phyloP scores from a whole-genome alignment of 805 yeast species.

The Zygosaccharomyces bailii region DNA sequence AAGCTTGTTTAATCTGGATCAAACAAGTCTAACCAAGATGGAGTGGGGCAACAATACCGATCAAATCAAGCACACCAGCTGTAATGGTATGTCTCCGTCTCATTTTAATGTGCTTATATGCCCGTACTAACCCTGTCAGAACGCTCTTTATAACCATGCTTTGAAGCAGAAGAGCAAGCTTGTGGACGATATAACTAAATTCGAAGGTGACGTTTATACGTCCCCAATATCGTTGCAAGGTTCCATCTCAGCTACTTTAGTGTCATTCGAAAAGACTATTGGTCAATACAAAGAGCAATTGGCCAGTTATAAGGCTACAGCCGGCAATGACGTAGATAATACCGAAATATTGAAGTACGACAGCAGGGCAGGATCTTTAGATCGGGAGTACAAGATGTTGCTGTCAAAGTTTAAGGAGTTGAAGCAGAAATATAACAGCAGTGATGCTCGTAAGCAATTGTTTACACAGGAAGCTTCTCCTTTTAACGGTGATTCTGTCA shows the following conservation, averaged over 20 bases:
- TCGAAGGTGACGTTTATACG: slow-evolving; percentile 58
- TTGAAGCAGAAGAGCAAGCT: slow-evolving; percentile 76
- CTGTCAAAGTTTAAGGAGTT: slow-evolving; percentile 35
- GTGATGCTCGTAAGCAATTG: slow-evolving; percentile 28
- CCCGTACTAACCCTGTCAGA: slow-evolving; percentile 41
- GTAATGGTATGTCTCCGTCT: slow-evolving; percentile 7
- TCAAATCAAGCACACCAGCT: background rate
- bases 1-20: background rate
- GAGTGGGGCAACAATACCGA: background rate
- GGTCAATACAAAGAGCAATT: slow-evolving; percentile 48
- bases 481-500: slow-evolving; percentile 22
- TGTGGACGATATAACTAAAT: slow-evolving; percentile 60
- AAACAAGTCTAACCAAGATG: background rate
- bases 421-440: slow-evolving; percentile 29
- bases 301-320: slow-evolving; percentile 52
- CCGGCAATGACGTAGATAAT: slow-evolving; percentile 13
- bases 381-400: slow-evolving; percentile 36
- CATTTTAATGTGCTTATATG: background rate
- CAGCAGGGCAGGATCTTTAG: slow-evolving; percentile 58
- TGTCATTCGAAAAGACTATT: slow-evolving; percentile 70
- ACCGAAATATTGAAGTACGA: slow-evolving; percentile 45
- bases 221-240: slow-evolving; percentile 77
- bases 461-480: slow-evolving; percentile 15
- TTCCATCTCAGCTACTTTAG: slow-evolving; percentile 53
- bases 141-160: slow-evolving; percentile 86